Conservation (phyloP, 345 rosid genomes). For the Capsella bursapastoris region DNA sequence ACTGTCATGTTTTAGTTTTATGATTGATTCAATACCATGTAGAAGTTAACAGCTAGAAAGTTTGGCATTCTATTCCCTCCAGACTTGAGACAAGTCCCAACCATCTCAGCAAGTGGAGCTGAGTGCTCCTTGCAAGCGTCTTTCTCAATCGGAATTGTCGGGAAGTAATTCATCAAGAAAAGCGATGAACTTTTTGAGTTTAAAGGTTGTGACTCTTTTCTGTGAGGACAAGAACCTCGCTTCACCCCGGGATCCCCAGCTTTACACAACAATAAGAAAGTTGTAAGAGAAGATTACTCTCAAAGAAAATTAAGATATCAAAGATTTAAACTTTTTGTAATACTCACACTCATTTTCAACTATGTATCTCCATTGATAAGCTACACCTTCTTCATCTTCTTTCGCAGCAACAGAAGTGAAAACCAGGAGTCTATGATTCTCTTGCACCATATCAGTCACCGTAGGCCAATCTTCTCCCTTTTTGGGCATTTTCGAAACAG, state of each 20-base stretch:
- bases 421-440: constrained; percentile 79
- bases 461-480: constrained; percentile 98
- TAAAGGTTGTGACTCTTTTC: constrained; percentile 81
- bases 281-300: constrained; percentile 19
- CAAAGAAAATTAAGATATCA: not conserved
- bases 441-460: constrained; percentile 86
- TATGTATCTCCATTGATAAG: constrained; percentile 95
- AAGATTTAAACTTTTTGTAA: not conserved
- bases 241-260: constrained; percentile 98
- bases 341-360: constrained; percentile 82
- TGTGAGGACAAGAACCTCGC: constrained; percentile 81
- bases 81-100: constrained; percentile 82
- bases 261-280: constrained; percentile 45
- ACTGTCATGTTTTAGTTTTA: not conserved
- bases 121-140: constrained; percentile 98
- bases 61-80: constrained; percentile 86
- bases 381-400: constrained; percentile 96
- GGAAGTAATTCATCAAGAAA: constrained; percentile 89
- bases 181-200: constrained; percentile 76
- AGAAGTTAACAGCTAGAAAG: constrained; percentile 92
- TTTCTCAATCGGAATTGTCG: constrained; percentile 74
- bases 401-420: constrained; percentile 92
- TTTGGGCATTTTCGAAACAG: constrained; percentile 88
- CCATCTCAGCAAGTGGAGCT: constrained; percentile 80
- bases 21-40: constrained; percentile 67